These are phyloP conservation scores for Rhizopogon vinicolor DNA, from an alignment of 768 basidiomycete species.

Conservation along the genomic window DNA sequence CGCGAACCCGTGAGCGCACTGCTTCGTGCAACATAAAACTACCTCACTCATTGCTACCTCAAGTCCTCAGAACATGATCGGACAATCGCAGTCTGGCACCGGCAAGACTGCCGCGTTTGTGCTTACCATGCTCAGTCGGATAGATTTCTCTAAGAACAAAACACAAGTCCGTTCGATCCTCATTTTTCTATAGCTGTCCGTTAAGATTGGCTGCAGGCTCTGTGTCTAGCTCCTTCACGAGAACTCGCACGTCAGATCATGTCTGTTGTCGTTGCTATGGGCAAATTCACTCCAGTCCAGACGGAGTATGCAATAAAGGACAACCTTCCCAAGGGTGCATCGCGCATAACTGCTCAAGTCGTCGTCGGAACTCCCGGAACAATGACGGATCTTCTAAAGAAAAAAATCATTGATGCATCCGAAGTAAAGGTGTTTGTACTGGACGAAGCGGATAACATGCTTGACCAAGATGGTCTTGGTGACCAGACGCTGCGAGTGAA, in stretches of 20 bases:
- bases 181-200: neutral
- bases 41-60: constrained; percentile 2
- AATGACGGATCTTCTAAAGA: constrained; percentile 80
- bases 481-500: constrained; percentile 93
- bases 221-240: constrained; percentile 96
- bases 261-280: constrained; percentile 91
- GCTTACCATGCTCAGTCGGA: constrained; percentile 92
- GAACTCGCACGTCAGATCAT: constrained; percentile 98
- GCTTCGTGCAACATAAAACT: neutral
- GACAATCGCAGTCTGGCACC: constrained; percentile 98
- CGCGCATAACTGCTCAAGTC: constrained; percentile 78
- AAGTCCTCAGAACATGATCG: constrained; percentile 98
- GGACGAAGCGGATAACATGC: constrained; percentile 99
- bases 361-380: constrained; percentile 97
- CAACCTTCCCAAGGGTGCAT: constrained; percentile 60
- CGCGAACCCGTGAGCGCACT: constrained; percentile 69
- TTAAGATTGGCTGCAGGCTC: constrained; percentile 49
- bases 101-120: constrained; percentile 99
- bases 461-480: constrained; percentile 89
- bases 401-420: constrained; percentile 72
- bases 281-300: constrained; percentile 89
- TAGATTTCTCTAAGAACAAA: constrained; percentile 78
- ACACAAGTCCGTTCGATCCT: constrained; percentile 60
- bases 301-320: constrained; percentile 97
- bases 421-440: constrained; percentile 90